Evolutionary conservation across 1,284 basidiomycete genomes (phyloP).

Genomic region (Abortiporus biennis): DNA sequence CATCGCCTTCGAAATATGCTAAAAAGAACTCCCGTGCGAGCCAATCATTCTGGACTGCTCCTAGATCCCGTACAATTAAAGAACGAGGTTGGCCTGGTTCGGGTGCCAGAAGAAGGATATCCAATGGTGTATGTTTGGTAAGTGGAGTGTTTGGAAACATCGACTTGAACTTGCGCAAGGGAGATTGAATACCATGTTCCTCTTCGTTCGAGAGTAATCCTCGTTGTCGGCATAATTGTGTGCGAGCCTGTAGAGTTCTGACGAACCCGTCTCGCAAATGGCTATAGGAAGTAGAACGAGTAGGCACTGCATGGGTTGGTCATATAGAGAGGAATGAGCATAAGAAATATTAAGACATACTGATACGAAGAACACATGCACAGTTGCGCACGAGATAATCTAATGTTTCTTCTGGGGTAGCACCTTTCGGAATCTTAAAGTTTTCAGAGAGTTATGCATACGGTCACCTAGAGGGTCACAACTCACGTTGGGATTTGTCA

Average conservation of each 20-base stretch:
- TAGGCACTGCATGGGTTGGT: constrained; percentile 55
- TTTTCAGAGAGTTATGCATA: not conserved
- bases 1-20: constrained; percentile 67
- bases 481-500: constrained; percentile 58
- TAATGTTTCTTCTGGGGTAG: constrained; percentile 65
- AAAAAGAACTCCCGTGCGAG: constrained; percentile 65
- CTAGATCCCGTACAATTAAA: constrained; percentile 68
- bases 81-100: constrained; percentile 41
- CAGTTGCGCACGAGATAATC: constrained; percentile 60
- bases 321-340: not conserved
- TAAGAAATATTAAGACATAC: constrained; percentile 22
- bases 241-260: constrained; percentile 65
- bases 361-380: constrained; percentile 71
- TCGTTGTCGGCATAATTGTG: constrained; percentile 47
- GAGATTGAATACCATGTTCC: constrained; percentile 49
- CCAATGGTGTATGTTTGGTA: constrained; percentile 58
- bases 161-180: constrained; percentile 67
- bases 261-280: constrained; percentile 86
- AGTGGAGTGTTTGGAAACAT: constrained; percentile 69
- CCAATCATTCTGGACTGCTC: constrained; percentile 67
- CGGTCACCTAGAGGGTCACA: constrained; percentile 15
- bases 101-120: constrained; percentile 57
- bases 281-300: constrained; percentile 72
- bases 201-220: constrained; percentile 51
- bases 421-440: constrained; percentile 33